These are phyloP conservation scores for Petunia hybrid DNA, from an alignment of 305 asterid species.

Conservation along the genomic window DNA sequence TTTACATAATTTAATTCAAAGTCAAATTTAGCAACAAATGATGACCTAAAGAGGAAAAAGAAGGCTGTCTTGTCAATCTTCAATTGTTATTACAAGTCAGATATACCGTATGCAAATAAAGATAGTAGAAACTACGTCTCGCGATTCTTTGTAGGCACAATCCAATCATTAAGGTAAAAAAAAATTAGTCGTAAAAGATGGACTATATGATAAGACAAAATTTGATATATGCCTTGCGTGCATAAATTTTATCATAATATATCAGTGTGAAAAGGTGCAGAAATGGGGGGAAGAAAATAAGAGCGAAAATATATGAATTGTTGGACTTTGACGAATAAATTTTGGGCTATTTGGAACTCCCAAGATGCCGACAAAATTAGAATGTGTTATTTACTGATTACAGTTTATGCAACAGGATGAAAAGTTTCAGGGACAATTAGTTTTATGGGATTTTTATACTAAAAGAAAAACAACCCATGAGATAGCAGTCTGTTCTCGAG, in stretches of 20 bases:
- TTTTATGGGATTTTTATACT: too few relatives aligned
- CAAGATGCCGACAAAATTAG: neutral
- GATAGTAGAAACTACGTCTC: neutral
- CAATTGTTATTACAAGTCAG: neutral
- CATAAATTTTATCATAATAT: neutral
- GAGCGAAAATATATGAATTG: neutral
- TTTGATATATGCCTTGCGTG: neutral
- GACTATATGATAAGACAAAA: neutral
- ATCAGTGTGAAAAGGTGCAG: neutral
- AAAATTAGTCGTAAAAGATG: neutral
- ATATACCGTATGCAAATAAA: neutral
- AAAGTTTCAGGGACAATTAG: too few relatives aligned
- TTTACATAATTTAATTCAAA: too few relatives aligned
- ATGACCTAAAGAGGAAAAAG: too few relatives aligned
- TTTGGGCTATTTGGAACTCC: neutral
- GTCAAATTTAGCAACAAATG: too few relatives aligned
- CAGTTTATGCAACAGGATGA: too few relatives aligned
- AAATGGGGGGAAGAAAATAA: conserved; percentile 13
- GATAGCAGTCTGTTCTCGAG: too few relatives aligned
- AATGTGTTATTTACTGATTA: neutral
- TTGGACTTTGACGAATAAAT: neutral
- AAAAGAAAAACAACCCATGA: too few relatives aligned
- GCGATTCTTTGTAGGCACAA: neutral
- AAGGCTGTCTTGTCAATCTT: neutral
- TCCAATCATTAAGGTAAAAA: neutral